Base-by-base conservation (phyloP, 1,139 yeast genomes). In the Blastobotrys proliferans region DNA sequence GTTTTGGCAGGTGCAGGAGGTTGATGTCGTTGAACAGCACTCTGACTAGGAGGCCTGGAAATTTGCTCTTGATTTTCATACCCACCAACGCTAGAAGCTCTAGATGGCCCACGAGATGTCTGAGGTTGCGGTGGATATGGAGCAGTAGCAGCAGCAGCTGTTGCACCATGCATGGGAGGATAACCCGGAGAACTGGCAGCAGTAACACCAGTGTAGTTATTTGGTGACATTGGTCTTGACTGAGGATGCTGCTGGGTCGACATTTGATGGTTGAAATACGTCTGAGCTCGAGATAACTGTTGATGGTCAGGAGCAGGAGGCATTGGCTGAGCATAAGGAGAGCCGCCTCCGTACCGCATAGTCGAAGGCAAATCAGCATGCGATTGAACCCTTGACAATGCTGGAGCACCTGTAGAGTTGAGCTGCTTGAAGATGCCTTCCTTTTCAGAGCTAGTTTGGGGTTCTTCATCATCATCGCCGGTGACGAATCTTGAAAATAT, bases 401-500 rank as follows among this genome's bases (percentile, higher is more conserved):
- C 35, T 9, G 46, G 46, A 5, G 39, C 27, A 8, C 28, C 38
- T 11, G 40, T 37, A 6, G 33, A 18, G 16, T 22, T 29, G 11
- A 40, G 38, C 26, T 41, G 35, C 43, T 45, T 49, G 47, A 51
- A 51, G 11, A 51, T 42, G 11, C 37, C 73, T 22, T 75, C 76
- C 27, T 64, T 66, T 1, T 64, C 68, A 3, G 68, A 49, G 6
- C 66, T 65, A n/a, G 53, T 52, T 3, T 46, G 48, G 10, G 51
- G 54, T 1, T 50, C 54, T 6, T 52, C 57, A 18, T 63, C 63
- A 34, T 81, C 90, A 42, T 86, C 96, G 10, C 97, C 98, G 3
- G 95, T 86, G 50, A 92, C 92, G 60, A 90, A 86, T 61, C 87
- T 87, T 56, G 77, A 95, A 49, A 88, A 69, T 47, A 88, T 81